Base-by-base conservation (phyloP, 1,139 yeast genomes). In the Candida tropicalis region DNA sequence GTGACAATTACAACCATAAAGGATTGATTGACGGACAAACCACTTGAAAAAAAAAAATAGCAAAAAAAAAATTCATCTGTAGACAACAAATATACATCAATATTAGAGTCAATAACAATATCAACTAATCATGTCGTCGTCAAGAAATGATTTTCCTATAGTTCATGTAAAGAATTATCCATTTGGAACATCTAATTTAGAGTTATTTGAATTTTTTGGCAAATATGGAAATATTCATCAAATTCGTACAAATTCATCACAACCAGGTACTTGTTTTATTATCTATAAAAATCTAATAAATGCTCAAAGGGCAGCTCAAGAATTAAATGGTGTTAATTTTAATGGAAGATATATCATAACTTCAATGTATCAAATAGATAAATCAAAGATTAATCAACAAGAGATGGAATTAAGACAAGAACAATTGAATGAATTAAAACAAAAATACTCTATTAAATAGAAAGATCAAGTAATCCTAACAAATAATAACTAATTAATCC, bases 91-190 rank as follows among this genome's bases (percentile, higher is more conserved):
- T 33, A 2, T 12, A 26, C 33, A 20, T 20, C 23, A 20, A 4
- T 9, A 20, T 20, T 7, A 29, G 16, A 29, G n/a, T n/a, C n/a
- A n/a, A n/a, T n/a, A n/a, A n/a, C n/a, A n/a, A n/a, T n/a, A n/a
- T n/a, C n/a, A n/a, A n/a, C n/a, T n/a, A n/a, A n/a, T n/a, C n/a
- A n/a, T n/a, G n/a, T n/a, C n/a, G n/a, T n/a, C n/a, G n/a, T n/a
- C 40, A 37, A 18, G 35, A 2, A 48, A 47, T 39, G 59, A 57
- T 11, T 73, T 73, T 39, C 84, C 84, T 2, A 76, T 79, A 32
- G 66, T 83, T 9, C 69, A 70, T 46, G 81, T 81, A 26, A 80
- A 80, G 56, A 83, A 83, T 55, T 66, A 83, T 12, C 83, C 88
- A 1, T 82, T 75, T 55, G 70, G 70, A 28, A 70, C 77, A 3